Conservation (phyloP, 2,329 filamentous ascomycete species). For the Pseudogymnoascus verrucosus region DNA sequence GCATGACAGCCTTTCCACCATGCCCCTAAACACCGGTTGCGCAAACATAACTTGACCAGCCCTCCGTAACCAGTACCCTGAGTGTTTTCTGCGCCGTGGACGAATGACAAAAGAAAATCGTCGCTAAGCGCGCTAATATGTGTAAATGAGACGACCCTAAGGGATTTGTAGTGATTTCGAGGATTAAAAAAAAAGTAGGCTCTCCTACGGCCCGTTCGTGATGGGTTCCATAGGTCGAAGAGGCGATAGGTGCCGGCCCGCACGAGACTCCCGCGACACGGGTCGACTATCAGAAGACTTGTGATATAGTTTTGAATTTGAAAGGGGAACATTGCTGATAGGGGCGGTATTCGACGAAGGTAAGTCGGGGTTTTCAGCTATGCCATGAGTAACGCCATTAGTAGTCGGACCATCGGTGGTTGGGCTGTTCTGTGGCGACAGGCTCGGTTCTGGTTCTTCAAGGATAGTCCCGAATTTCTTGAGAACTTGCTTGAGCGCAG, state of each 20-base stretch:
- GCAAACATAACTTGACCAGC: not conserved
- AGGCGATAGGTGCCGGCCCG: not conserved
- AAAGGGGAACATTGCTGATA: not conserved
- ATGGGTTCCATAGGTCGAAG: not conserved
- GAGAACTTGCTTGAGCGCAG: constrained; percentile 76
- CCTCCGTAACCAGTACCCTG: not conserved
- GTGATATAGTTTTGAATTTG: not conserved
- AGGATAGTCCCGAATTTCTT: constrained; percentile 76
- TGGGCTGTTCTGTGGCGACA: not conserved
- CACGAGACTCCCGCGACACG: not conserved
- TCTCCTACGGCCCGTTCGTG: not conserved
- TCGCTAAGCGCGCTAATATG: not conserved
- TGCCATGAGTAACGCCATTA: not conserved
- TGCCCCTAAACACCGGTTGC: not conserved
- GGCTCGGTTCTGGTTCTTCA: constrained; percentile 45
- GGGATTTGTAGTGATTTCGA: not conserved
- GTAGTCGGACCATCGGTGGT: not conserved
- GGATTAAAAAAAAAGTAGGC: not conserved
- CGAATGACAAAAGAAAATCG: constrained; percentile 4
- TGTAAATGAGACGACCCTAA: constrained; percentile 3
- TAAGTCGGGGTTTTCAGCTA: not conserved
- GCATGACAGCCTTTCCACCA: not conserved
- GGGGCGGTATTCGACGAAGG: not conserved
- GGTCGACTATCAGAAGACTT: not conserved
- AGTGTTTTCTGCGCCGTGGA: constrained; percentile 3